Base-by-base conservation (phyloP, 768 basidiomycete genomes). In the Mycena galericulata region DNA sequence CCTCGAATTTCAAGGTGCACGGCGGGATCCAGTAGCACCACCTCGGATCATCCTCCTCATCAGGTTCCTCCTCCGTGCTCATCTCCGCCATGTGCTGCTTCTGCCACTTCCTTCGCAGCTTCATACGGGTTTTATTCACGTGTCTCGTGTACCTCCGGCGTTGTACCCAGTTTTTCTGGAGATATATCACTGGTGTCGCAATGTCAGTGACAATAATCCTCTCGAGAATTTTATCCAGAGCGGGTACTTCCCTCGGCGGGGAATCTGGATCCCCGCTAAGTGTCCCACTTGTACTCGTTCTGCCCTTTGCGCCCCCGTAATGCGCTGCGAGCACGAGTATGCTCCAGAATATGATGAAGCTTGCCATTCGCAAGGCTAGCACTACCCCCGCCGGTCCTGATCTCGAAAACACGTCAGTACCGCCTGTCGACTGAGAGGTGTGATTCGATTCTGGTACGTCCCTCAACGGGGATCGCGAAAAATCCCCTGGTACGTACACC, bases 211-310 rank as follows among this genome's bases (percentile, higher is more conserved):
- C 24, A 11, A 50, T 20, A 17, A 32, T 38, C 3, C 18, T 64
- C 34, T 56, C 63, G n/a, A 56, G 63, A 50, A 49, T 4, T 4
- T 3, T 57, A 0, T 57, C 63, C 22, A 24, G 63, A 55, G 63
- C 55, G 1, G 63, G 63, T 49, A 65, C 63, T 65, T 56, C 63
- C 63, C 63, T 65, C 54, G 63, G 46, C 63, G 54, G 55, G 63
- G 63, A 65, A 40, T 57, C 17, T 24, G 14, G 22, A 65, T 65
- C 63, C 63, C 63, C 55, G 63, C 55, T 65, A 46, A 45, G 55
- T 50, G 46, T 65, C 55, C 63, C 38, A 8, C 55, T 27, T 26
- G 46, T 29, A 9, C 55, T 56, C 47, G 38, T 50, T 20, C 30
- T 26, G 55, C 45, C 57, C 46, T 18, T 5, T 1, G 0, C 45